Base-by-base conservation (phyloP, 257 asterid genomes). In the Lavandula angustifolia region DNA sequence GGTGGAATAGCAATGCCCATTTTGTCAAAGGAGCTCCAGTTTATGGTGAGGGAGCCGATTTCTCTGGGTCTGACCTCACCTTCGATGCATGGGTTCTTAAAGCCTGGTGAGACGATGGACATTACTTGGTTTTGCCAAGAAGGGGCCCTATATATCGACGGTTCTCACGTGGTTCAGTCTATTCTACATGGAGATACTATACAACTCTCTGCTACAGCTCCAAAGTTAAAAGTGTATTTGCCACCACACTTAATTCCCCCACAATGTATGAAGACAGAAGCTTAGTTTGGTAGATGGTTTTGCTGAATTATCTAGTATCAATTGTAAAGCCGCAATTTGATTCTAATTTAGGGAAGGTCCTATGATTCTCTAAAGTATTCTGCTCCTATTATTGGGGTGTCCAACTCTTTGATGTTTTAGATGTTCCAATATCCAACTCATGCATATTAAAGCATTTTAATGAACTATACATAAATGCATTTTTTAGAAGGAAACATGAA, bases 11-110 rank as follows among this genome's bases (percentile, higher is more conserved):
- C 53, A 17, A 84, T 84, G 89, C 96, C 87, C 18, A 76, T 84
- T 64, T 71, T 82, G 31, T 84, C 92, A 35, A 76, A 72, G 73
- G 92, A 88, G 38, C 92, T 88, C 56, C 96, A 88, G 27, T 88
- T 79, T 38, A 77, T 86, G 76, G 95, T 84, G 54, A 78, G 96
- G 63, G 96, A 88, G 74, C 92, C 95, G 55, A 88, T 85, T 60
- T 64, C 73, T 62, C 84, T 84, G 0, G 80, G 76, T 10, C 73
- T 54, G 11, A 53, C 69, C 60, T 60, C 48, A 8, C 70, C 60
- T 35, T 37, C 57, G 49, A 77, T 80, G 92, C 87, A 75, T 32
- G 90, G 92, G 33, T 60, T 68, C 41, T 64, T 84, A 59, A 80
- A 74, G 70, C 50, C 68, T 13, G 73, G 75, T 22, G 88, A 88